A percentile compares a stretch with the other conserved stretches of the same genome.
Conservation (phyloP, 73 alveolate genomes). For the Diophrys sp. region DNA sequence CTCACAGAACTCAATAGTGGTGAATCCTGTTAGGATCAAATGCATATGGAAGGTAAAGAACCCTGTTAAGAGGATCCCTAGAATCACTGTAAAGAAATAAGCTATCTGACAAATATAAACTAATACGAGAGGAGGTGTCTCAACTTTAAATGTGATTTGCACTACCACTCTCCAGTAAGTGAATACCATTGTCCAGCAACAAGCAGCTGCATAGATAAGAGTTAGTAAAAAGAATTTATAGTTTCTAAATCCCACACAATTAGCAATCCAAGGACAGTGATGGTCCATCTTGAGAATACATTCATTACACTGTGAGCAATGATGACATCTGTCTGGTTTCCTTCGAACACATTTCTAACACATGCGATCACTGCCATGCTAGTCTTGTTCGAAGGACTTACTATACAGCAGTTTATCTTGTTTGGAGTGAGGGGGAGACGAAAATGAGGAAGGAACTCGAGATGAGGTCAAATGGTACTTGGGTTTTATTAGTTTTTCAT, state of each 20-base stretch:
- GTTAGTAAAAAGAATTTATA: conserved; percentile 37
- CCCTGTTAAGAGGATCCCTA: conserved; percentile 28
- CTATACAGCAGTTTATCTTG: too few relatives aligned
- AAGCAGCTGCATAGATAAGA: conserved; percentile 25
- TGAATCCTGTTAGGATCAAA: conserved; percentile 26
- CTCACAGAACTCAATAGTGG: conserved; percentile 75
- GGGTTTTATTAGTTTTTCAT: not conserved
- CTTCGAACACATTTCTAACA: conserved; percentile 38
- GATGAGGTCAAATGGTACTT: too few relatives aligned
- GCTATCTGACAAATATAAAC: not conserved
- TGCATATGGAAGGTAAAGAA: conserved; percentile 53
- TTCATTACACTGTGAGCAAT: conserved; percentile 39
- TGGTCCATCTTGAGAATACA: conserved; percentile 49
- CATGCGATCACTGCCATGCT: conserved; percentile 37
- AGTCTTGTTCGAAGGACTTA: conserved; percentile 21
- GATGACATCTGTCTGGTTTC: conserved; percentile 54
- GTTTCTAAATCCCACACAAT: conserved; percentile 40
- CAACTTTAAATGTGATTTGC: not conserved
- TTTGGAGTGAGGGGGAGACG: too few relatives aligned
- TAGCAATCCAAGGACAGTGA: conserved; percentile 58
- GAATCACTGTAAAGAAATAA: conserved; percentile 18
- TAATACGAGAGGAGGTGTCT: not conserved
- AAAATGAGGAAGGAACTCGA: too few relatives aligned
- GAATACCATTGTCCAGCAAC: conserved; percentile 14
- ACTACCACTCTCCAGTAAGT: not conserved